Evolutionary conservation across 2,329 filamentous ascomycete genomes (phyloP).

Genomic region (Leptoxyphium fumago): DNA sequence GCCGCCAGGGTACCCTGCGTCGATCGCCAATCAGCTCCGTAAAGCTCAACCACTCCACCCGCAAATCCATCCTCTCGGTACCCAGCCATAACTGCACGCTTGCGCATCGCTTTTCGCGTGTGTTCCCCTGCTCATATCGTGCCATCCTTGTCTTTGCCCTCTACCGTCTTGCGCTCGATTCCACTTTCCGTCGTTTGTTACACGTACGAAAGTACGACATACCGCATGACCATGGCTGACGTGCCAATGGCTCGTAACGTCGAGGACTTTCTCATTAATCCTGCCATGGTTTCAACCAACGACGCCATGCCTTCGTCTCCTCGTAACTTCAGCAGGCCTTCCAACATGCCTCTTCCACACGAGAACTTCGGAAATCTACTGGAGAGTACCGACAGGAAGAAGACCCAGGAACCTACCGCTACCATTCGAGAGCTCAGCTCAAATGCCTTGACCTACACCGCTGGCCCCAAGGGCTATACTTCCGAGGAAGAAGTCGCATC

Average conservation of each 20-base stretch:
- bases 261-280: background rate
- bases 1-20: background rate
- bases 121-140: background rate
- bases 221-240: background rate
- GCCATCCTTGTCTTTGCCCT: background rate
- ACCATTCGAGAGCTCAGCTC: background rate
- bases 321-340: background rate
- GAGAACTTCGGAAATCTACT: background rate
- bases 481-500: constrained; percentile 20
- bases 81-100: background rate
- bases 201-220: background rate
- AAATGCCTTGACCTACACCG: background rate
- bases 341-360: background rate
- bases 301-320: background rate
- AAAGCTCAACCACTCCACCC: too few relatives aligned
- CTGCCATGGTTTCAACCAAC: background rate
- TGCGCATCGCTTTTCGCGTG: background rate
- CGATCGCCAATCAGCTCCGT: background rate
- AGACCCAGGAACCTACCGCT: background rate
- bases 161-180: background rate
- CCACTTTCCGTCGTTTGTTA: too few relatives aligned
- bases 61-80: too few relatives aligned
- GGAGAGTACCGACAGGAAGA: background rate
- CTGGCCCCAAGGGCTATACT: constrained; percentile 7
- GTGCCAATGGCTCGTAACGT: background rate